These are phyloP conservation scores for Neurospora pannonica DNA, from an alignment of 495 filamentous ascomycete genomes.

Conservation along the genomic window DNA sequence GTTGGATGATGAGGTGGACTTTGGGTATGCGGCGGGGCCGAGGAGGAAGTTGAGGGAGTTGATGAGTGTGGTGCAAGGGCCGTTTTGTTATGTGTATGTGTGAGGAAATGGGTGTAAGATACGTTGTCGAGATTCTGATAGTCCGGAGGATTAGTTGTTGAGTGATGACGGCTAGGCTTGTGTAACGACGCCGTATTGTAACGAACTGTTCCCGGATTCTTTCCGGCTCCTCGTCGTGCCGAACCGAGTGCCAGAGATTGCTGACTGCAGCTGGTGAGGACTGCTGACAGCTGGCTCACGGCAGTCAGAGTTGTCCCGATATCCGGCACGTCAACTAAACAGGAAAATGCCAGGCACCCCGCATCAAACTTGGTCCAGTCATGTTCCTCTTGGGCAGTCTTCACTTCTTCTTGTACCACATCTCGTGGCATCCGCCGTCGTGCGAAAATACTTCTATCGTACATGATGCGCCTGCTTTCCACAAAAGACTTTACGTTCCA, in stretches of 20 bases:
- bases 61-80: slow-evolving; percentile 21
- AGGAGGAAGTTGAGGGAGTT: slow-evolving; percentile 18
- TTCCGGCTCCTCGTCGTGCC: not conserved
- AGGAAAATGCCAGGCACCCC: not conserved
- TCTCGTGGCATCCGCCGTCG: not conserved
- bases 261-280: not conserved
- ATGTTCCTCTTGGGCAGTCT: not conserved
- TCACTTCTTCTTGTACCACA: not conserved
- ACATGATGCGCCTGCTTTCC: not conserved
- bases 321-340: not conserved
- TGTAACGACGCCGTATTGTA: not conserved
- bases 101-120: not conserved
- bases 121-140: too few species aligned
- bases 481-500: not conserved
- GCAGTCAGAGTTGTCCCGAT: not conserved
- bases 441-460: not conserved
- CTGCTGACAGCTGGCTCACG: not conserved
- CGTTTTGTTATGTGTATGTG: slow-evolving; percentile 27
- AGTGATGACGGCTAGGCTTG: not conserved
- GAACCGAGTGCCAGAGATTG: not conserved
- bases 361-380: not conserved
- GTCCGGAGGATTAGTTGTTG: too few species aligned
- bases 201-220: not conserved
- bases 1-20: slow-evolving; percentile 16
- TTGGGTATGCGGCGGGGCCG: slow-evolving; percentile 23